Percentiles rank a stretch among this genome's conserved stretches.
Conservation (phyloP, 225 moss, liverwort and hornwort genomes). For the Polytrichum commune region DNA sequence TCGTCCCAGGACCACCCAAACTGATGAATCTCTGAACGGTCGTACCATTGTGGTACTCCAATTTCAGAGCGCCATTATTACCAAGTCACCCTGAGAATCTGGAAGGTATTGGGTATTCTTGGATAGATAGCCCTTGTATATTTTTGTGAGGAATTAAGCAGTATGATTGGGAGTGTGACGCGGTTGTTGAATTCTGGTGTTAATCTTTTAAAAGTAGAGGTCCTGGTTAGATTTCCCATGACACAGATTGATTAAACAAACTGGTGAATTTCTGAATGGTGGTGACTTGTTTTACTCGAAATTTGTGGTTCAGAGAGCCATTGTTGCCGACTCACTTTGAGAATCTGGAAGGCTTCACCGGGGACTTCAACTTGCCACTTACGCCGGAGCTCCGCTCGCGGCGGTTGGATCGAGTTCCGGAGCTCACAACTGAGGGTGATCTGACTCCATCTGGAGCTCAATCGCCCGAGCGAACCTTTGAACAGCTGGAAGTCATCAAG, state of each 20-base stretch:
- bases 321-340: conserved; percentile 55
- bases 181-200: too few species aligned
- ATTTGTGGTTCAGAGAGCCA: conserved; percentile 35
- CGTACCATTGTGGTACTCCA: too few species aligned
- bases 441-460: conserved; percentile 30
- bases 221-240: too few species aligned
- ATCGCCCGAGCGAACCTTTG: conserved; percentile 14
- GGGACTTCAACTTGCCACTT: conserved; percentile 32
- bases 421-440: conserved; percentile 31
- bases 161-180: too few species aligned
- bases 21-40: too few species aligned
- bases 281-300: too few species aligned
- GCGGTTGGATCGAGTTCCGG: conserved; percentile 33
- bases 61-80: conserved; percentile 44
- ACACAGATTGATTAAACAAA: too few species aligned
- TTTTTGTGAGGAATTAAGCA: too few species aligned
- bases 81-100: conserved; percentile 52
- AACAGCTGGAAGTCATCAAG: conserved; percentile 21
- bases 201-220: too few species aligned
- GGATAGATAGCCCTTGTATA: too few species aligned
- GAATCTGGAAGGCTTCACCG: conserved; percentile 61
- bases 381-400: conserved; percentile 41
- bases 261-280: too few species aligned
- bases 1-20: too few species aligned
- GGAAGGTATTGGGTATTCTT: conserved; percentile 16